A percentile compares a stretch with the other conserved stretches of the same genome.
These are phyloP conservation scores for Dothidotthia symphoricarpi DNA, from an alignment of 2,329 filamentous ascomycete genomes.

Conservation along the genomic window DNA sequence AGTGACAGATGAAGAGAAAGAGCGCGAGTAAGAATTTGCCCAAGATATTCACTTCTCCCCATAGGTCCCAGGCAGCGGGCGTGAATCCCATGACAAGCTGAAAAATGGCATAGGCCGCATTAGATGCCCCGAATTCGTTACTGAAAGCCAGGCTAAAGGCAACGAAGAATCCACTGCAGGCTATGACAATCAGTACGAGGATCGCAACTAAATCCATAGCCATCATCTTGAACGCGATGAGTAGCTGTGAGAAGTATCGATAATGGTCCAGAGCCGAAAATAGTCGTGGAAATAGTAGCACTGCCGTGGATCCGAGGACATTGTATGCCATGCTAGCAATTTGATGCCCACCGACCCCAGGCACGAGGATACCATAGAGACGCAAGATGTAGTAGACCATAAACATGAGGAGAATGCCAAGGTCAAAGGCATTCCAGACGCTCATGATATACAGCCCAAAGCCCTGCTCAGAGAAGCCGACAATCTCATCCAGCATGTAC, in stretches of 20 bases:
- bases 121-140: conserved; percentile 65
- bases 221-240: conserved; percentile 94
- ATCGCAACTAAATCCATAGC: conserved; percentile 84
- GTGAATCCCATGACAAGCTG: conserved; percentile 96
- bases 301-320: conserved; percentile 86
- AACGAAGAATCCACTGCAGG: conserved; percentile 92
- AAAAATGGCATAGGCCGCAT: conserved; percentile 86
- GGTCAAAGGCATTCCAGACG: conserved; percentile 94
- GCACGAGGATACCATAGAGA: conserved; percentile 80
- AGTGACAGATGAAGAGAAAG: conserved; percentile 93
- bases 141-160: conserved; percentile 83
- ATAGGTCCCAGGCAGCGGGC: conserved; percentile 87
- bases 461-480: conserved; percentile 94
- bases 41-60: conserved; percentile 76
- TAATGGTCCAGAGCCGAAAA: conserved; percentile 95
- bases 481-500: conserved; percentile 94
- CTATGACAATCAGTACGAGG: conserved; percentile 77
- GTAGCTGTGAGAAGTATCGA: conserved; percentile 89
- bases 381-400: conserved; percentile 88
- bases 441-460: conserved; percentile 97
- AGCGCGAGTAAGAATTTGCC: conserved; percentile 73
- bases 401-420: conserved; percentile 82
- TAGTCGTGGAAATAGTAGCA: conserved; percentile 83
- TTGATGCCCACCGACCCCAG: conserved; percentile 64
- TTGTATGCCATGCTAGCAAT: conserved; percentile 88